A percentile compares a stretch with the other conserved stretches of the same genome.
Conservation (phyloP, 2,329 filamentous ascomycete species). For the Cyphellophora attinorum region DNA sequence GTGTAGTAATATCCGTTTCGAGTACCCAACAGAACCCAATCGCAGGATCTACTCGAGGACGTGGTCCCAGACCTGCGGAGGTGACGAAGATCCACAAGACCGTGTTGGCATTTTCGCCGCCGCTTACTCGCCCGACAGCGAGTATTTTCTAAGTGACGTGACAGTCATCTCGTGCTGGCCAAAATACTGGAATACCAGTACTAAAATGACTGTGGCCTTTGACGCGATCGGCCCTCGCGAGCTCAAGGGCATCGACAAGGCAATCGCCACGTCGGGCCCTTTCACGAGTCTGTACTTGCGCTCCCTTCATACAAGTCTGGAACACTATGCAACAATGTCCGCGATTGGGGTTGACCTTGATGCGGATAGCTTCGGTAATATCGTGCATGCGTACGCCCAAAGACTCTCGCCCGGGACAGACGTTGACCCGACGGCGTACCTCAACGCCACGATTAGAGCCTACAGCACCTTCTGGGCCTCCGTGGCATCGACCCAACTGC, state of each 20-base stretch:
- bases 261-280: not conserved
- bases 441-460: not conserved
- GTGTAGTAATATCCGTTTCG: not conserved
- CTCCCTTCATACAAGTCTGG: not conserved
- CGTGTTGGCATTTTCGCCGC: not conserved
- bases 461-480: not conserved
- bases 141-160: conserved; percentile 1
- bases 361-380: not conserved
- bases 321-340: not conserved
- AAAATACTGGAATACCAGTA: conserved; percentile 1
- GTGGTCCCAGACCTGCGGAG: not conserved
- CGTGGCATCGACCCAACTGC: not conserved
- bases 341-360: not conserved
- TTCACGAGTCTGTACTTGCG: not conserved
- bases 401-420: not conserved
- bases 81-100: conserved; percentile 1
- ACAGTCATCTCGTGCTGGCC: not conserved
- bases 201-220: not conserved
- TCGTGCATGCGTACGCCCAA: not conserved
- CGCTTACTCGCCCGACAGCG: not conserved
- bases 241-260: not conserved
- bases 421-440: conserved; percentile 1
- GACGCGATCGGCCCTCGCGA: not conserved
- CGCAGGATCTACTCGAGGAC: not conserved
- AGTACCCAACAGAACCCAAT: not conserved